Evolutionary conservation across 345 rosid genomes (phyloP).

Genomic region (Rhodomyrtus tomentosa): DNA sequence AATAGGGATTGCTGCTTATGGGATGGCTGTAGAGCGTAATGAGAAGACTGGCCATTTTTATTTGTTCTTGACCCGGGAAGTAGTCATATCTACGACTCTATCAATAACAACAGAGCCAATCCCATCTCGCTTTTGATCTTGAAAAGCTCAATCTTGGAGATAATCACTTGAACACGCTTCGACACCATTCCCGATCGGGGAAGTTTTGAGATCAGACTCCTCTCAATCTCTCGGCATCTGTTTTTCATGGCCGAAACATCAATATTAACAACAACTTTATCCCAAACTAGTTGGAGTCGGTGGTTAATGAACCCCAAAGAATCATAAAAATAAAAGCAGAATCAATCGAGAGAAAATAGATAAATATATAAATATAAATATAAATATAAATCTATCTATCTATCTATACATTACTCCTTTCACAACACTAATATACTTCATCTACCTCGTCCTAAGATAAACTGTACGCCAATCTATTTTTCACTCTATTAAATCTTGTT

Average conservation of each 20-base stretch:
- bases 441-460: too few species aligned
- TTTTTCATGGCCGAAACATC: neutral
- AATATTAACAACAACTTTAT: too few species aligned
- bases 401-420: too few species aligned
- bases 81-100: neutral
- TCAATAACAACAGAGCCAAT: neutral
- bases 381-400: too few species aligned
- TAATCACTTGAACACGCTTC: neutral
- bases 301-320: too few species aligned
- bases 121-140: neutral
- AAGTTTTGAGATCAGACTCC: neutral
- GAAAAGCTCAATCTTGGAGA: neutral
- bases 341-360: too few species aligned
- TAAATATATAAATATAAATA: too few species aligned
- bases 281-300: too few species aligned
- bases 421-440: too few species aligned
- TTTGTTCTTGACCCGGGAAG: neutral
- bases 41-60: neutral
- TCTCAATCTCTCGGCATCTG: neutral
- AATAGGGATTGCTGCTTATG: neutral
- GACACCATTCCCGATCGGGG: neutral
- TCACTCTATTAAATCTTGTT: too few species aligned
- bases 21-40: constrained; percentile 1
- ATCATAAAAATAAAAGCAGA: too few species aligned
- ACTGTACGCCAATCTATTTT: too few species aligned